phyloP scores from a whole-genome alignment of 2,329 filamentous ascomycete genomes.

The Gaeumannomyces tritici region DNA sequence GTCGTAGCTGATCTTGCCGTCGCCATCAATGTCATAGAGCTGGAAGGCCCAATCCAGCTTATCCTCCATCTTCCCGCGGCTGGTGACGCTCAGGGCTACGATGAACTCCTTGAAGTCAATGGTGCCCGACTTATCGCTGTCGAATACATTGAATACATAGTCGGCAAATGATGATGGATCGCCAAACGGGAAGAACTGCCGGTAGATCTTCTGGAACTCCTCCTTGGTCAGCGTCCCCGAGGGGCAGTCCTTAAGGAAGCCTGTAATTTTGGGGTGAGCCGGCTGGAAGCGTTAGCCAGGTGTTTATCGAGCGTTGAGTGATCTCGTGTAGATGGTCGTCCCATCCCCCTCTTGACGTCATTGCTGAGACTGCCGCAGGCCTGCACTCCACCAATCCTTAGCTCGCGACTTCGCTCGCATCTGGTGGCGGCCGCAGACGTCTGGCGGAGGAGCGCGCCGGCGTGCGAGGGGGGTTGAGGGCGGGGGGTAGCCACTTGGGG shows the following conservation, averaged over 20 bases:
- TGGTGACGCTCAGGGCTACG: constrained; percentile 92
- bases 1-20: constrained; percentile 97
- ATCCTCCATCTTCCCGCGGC: constrained; percentile 97
- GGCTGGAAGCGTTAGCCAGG: not conserved
- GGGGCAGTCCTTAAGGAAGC: constrained; percentile 96
- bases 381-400: no score
- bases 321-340: not conserved
- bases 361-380: no score
- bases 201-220: constrained; percentile 99
- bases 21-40: constrained; percentile 96
- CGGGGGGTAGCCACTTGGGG: not conserved
- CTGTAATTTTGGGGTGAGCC: constrained; percentile 32
- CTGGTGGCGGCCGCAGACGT: no score
- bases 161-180: constrained; percentile 96
- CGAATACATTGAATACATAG: constrained; percentile 99
- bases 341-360: no score
- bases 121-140: constrained; percentile 91
- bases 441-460: not conserved
- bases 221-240: constrained; percentile 95
- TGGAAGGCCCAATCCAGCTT: constrained; percentile 99
- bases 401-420: no score
- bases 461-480: not conserved
- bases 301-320: not conserved
- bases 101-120: constrained; percentile 99
- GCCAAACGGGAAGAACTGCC: constrained; percentile 98